Evolutionary conservation across 805 yeast species (phyloP), one percentile per base, ranked within the genome.

Genomic region (Osmozyma mogii): DNA sequence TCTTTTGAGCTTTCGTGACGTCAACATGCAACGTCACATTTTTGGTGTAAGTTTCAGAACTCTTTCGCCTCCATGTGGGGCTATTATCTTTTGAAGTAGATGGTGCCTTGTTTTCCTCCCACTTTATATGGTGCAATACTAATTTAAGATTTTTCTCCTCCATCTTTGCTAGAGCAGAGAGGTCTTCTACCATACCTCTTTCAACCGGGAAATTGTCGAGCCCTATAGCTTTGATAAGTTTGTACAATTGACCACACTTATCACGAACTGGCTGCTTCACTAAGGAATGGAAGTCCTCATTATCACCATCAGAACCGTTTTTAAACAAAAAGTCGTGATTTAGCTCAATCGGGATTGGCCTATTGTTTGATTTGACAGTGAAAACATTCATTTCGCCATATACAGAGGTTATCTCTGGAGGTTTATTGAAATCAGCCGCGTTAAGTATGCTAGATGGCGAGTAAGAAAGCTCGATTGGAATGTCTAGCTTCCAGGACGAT

Each of bases 311-410:
- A 9, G 22, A 35, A 28, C 43, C 48, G 38, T 61, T 57, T 21
- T 49, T 50, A 40, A 58, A 61, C 5, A 55, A 27, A 51, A 56
- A 51, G 31, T 57, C 66, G 16, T 52, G 54, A 27, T 52, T 54
- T 25, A 61, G 31, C 9, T 55, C 61, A 3, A 57, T 40, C 0
- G 66, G 67, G 8, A 61, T 52, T 0, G 62, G 61, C 10, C 50
- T 25, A 13, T 40, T 38, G 30, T 52, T 53, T 2, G 63, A 50
- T 35, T 53, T 53, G 15, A 56, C 35, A 0, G 63, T 54, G 22
- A 54, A 35, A 3, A 50, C 51, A 2, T 52, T 46, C 21, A 61
- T 36, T 21, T 61, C 65, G 4, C 51, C 57, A 1, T 48, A 29
- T 1, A 61, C 37, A 15, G 44, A 35, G 25, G 41, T 49, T 26